phyloP scores from a whole-genome alignment of 1,139 yeast species.

The Pneumocystis murina region DNA sequence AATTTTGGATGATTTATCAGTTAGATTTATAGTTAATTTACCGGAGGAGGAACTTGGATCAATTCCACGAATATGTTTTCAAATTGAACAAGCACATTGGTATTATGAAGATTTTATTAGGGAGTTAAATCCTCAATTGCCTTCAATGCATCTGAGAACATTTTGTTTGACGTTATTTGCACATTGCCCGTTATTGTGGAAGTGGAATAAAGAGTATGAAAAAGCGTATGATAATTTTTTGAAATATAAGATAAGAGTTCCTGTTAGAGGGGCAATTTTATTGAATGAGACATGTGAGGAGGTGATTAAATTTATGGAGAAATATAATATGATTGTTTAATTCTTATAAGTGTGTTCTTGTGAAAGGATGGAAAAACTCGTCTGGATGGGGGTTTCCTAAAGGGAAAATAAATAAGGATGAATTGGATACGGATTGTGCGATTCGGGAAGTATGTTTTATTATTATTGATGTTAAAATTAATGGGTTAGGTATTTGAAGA shows the following conservation, averaged over 20 bases:
- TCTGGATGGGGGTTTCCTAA: conserved; percentile 89
- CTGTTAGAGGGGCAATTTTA: conserved; percentile 91
- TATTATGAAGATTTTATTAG: conserved; percentile 79
- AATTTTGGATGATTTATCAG: conserved; percentile 35
- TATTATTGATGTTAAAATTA: not conserved
- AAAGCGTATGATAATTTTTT: conserved; percentile 66
- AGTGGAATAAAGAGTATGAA: conserved; percentile 57
- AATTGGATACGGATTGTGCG: conserved; percentile 80
- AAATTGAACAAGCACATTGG: conserved; percentile 98
- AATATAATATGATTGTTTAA: not conserved
- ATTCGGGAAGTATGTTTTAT: conserved; percentile 47
- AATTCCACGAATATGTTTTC: conserved; percentile 78
- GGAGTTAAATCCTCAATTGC: conserved; percentile 58
- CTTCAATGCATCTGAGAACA: conserved; percentile 62
- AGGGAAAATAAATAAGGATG: conserved; percentile 91
- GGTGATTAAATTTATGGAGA: conserved; percentile 22
- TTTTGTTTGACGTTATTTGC: conserved; percentile 61
- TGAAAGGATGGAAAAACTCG: conserved; percentile 71
- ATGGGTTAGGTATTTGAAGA: conserved; percentile 47
- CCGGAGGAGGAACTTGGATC: conserved; percentile 82
- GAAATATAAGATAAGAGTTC: conserved; percentile 74
- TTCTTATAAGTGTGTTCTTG: conserved; percentile 33
- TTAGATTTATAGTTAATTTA: conserved; percentile 71
- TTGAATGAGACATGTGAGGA: conserved; percentile 58
- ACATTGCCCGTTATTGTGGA: conserved; percentile 74